Base-by-base conservation (phyloP, 768 basidiomycete genomes). In the Boletellus sp. region DNA sequence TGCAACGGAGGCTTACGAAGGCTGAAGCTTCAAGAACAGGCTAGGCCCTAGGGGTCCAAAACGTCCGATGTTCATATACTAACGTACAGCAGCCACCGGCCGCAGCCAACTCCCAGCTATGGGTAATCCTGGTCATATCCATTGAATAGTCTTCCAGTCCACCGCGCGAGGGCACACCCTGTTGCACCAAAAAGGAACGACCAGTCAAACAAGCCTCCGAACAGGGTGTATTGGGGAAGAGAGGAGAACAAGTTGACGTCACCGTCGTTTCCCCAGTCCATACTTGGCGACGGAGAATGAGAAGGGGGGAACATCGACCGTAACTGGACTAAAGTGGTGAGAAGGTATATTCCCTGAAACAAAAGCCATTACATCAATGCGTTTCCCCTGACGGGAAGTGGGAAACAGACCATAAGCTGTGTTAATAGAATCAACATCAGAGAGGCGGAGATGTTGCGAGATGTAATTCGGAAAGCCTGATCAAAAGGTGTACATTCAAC, bases 321-420 rank as follows among this genome's bases (percentile, higher is more conserved):
- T 40, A 93, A 74, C 64, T 93, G 90, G 12, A 92, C 83, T 42
- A 92, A 70, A 0, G 89, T 92, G 4, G 88, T 84, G 24, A 93
- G 78, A 32, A 92, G 78, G 63, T 93, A 93, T 37, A 88, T 85
- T 11, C 85, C 87, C 90, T 92, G 24, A 36, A 55, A 54, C 39
- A 32, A 48, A 48, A 16, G 44, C 24, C 48, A 35, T 41, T 20
- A 19, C 33, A 42, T 42, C 32, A 31, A 47, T 28, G 33, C 20
- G 12, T 40, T 28, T 48, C 49, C 48, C 46, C 34, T 20, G 42
- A 52, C 28, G 35, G 36, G 48, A 56, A 37, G 52, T 26, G 33
- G 49, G 60, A 55, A 50, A 47, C 52, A 60, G 55, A 89, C 90
- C 90, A 93, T 90, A 41, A 93, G 74, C 62, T 93, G 89, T 7